Evolutionary conservation across 2,329 filamentous ascomycete species (phyloP), one percentile per base, ranked within the genome.

Genomic region (Keithomyces neogunnii): DNA sequence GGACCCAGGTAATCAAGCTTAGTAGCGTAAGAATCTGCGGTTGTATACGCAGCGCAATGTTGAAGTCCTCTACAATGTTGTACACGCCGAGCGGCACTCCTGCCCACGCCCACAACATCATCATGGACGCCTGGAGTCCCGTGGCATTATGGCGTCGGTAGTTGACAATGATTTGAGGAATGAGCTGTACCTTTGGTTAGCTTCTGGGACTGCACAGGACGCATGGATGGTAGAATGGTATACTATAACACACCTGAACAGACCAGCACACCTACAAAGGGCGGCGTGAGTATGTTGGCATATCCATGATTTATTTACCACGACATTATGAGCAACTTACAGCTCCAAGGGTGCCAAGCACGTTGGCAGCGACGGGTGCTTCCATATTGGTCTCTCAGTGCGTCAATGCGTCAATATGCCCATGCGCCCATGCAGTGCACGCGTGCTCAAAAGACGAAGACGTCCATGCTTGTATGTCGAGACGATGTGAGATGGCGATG

Each of bases 131-230:
- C 47, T 86, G 83, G 0, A 88, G 71, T 0, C 84, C 84, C 1
- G 72, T 77, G 1, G 83, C 82, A 69, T 85, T 74, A 62, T 86
- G 82, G 1, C 84, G 73, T 4, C 78, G 75, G 59, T 84, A 81
- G 59, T 88, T 88, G 59, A 86, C 77, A 35, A 83, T 63, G 47
- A 88, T 86, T 62, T 88, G 85, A 0, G 85, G 84, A 30, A 88
- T 76, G 30, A 88, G 71, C 75, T 87, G 56, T 1, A 26, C 11
- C 1, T n/a, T 6, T 4, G 32, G 19, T 32, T 26, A 45, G 40
- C n/a, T 13, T 13, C 19, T 19, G 19, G 19, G 19, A 19, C 19
- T 19, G 19, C 19, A 19, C 19, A 19, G 19, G 19, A 19, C 19
- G 19, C 45, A 11, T 19, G 19, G 29, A n/a, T 3, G 31, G 11